Evolutionary conservation across 1,284 basidiomycete genomes (phyloP), one percentile per base, ranked within the genome.

Genomic region (Trichosporon faecale): DNA sequence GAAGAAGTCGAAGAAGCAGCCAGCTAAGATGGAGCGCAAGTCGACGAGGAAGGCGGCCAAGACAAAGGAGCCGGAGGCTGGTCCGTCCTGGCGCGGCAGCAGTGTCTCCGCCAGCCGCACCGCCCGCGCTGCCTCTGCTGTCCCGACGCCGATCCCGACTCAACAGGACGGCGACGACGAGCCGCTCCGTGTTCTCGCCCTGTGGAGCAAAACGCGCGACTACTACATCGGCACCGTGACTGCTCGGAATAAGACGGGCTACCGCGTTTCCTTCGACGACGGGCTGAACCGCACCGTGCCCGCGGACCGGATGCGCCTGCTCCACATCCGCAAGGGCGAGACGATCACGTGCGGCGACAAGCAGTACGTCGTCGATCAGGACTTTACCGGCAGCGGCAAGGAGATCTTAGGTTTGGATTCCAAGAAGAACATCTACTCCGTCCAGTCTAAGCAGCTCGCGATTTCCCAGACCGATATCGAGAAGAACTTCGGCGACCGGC

Each of bases 211-310:
- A 31, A 69, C 64, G 5, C 27, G 61, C 12, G 66, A 64, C 29
- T 74, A 69, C 52, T 70, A 69, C 33, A 67, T 68, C 8, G 73
- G 71, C 11, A 74, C 70, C 0, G 55, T 74, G 25, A 33, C 33
- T 0, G 68, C 31, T 9, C 70, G 70, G 21, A 70, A 65, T 16
- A 64, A 31, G 7, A 57, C 29, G 6, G 68, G 68, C 2, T 71
- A 63, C 61, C 18, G 61, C 1, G 61, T 74, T 29, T 33, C 64
- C 31, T 74, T 74, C 29, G 70, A 70, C 35, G 73, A 72, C 35
- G 66, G 66, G 0, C 8, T 46, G 14, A 52, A 52, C 7, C 40
- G 37, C 1, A 49, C 66, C 0, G 21, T 69, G 7, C n/a, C 60
- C 0, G 3, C 52, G 14, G 69, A 70, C 23, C 23, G 65, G 44